phyloP scores from a whole-genome alignment of 169 alveolate species.

The Plasmodium falciparum region DNA sequence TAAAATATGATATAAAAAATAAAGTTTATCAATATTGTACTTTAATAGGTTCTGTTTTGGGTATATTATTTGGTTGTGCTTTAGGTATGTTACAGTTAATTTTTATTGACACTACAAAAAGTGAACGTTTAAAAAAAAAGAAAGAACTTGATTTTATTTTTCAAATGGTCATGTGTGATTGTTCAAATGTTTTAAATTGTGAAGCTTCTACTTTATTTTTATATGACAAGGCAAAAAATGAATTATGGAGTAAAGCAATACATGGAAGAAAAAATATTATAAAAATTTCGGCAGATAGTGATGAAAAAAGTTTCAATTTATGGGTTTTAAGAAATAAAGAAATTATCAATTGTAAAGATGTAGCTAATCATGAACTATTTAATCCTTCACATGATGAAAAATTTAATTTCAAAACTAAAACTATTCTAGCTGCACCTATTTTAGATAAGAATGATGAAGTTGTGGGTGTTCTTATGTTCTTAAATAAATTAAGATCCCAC shows the following conservation, averaged over 20 bases:
- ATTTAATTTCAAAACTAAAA: slow-evolving; percentile 65
- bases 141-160: slow-evolving; percentile 61
- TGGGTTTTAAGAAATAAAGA: slow-evolving; percentile 73
- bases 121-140: slow-evolving; percentile 66
- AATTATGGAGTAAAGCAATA: slow-evolving; percentile 73
- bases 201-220: slow-evolving; percentile 62
- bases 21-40: slow-evolving; percentile 60
- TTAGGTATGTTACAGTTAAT: slow-evolving; percentile 58
- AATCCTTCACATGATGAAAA: slow-evolving; percentile 69
- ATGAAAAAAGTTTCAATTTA: slow-evolving; percentile 65
- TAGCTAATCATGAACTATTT: slow-evolving; percentile 40
- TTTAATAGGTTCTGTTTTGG: slow-evolving; percentile 60
- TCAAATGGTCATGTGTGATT: slow-evolving; percentile 77
- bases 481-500: slow-evolving; percentile 52
- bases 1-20: slow-evolving; percentile 54
- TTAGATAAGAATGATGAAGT: slow-evolving; percentile 59
- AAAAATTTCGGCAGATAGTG: slow-evolving; percentile 55
- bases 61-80: slow-evolving; percentile 55
- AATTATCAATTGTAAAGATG: slow-evolving; percentile 72
- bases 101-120: slow-evolving; percentile 64
- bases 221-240: slow-evolving; percentile 65
- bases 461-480: slow-evolving; percentile 73
- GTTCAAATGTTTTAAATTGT: slow-evolving; percentile 60
- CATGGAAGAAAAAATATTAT: slow-evolving; percentile 72
- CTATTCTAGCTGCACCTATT: slow-evolving; percentile 73